These are phyloP conservation scores for Phellopilus nigrolimitatus DNA, from an alignment of 1,284 basidiomycete genomes.

Conservation along the genomic window DNA sequence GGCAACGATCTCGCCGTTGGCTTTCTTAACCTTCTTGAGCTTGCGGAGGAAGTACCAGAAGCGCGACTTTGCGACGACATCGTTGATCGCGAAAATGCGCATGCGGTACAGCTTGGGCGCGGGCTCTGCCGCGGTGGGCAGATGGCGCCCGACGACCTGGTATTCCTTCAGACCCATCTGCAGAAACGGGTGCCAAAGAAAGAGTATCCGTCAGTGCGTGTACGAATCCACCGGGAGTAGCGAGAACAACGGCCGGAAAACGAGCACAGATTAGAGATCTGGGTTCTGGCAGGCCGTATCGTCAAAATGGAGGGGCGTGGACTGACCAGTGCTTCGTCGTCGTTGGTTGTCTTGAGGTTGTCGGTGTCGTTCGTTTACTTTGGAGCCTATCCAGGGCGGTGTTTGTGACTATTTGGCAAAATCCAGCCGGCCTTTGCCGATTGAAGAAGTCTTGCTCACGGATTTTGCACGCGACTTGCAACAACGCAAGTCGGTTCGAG, in stretches of 20 bases:
- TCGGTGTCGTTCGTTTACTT: not conserved
- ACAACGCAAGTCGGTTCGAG: too few relatives aligned
- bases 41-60: conserved; percentile 99
- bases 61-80: conserved; percentile 96
- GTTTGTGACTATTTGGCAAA: too few relatives aligned
- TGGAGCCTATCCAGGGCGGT: too few relatives aligned
- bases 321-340: conserved; percentile 8
- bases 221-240: conserved; percentile 8
- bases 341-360: conserved; percentile 2
- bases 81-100: conserved; percentile 99
- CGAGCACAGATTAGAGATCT: not conserved
- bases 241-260: conserved; percentile 6
- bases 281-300: not conserved
- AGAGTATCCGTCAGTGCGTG: conserved; percentile 10
- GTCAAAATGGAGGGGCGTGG: not conserved
- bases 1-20: conserved; percentile 97
- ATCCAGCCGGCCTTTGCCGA: too few relatives aligned
- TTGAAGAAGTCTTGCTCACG: too few relatives aligned
- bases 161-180: conserved; percentile 54
- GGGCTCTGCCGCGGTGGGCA: conserved; percentile 91
- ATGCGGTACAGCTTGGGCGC: conserved; percentile 98
- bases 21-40: conserved; percentile 99
- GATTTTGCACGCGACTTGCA: too few relatives aligned
- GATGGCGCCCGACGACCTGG: conserved; percentile 96
- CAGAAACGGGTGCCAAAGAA: not conserved